phyloP scores from a whole-genome alignment of 257 asterid genomes.

The Nicotiana sylvestris region DNA sequence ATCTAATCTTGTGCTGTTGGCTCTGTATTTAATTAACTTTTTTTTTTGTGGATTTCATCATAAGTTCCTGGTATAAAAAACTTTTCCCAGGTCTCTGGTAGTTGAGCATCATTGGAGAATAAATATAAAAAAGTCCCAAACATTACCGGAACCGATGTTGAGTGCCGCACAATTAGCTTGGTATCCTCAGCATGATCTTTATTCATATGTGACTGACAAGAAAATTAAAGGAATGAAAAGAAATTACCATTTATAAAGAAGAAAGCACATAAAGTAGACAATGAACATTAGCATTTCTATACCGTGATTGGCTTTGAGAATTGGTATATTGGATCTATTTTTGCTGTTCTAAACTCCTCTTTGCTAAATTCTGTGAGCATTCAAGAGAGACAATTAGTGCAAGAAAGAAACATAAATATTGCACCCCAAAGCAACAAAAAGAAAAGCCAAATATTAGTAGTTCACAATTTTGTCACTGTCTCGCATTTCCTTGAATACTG shows the following conservation, averaged over 20 bases:
- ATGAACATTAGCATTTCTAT: conserved; percentile 18
- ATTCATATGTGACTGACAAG: conserved; percentile 90
- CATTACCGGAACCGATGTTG: conserved; percentile 77
- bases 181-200: conserved; percentile 90
- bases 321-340: conserved; percentile 84
- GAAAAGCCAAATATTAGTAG: background rate
- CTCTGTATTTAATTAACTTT: background rate
- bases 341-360: conserved; percentile 66
- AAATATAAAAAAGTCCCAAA: background rate
- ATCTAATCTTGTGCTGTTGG: background rate
- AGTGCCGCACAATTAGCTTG: conserved; percentile 74
- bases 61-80: background rate
- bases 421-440: background rate
- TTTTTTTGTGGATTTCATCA: background rate
- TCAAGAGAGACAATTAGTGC: background rate
- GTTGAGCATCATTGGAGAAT: background rate
- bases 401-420: conserved; percentile 13
- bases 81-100: background rate
- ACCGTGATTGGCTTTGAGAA: conserved; percentile 86
- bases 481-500: background rate
- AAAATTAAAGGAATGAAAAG: conserved; percentile 7
- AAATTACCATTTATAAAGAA: background rate
- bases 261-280: background rate
- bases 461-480: background rate
- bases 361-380: conserved; percentile 62